Evolutionary conservation across 306 rosid species (phyloP).

Genomic region (Arachis stenosperma): DNA sequence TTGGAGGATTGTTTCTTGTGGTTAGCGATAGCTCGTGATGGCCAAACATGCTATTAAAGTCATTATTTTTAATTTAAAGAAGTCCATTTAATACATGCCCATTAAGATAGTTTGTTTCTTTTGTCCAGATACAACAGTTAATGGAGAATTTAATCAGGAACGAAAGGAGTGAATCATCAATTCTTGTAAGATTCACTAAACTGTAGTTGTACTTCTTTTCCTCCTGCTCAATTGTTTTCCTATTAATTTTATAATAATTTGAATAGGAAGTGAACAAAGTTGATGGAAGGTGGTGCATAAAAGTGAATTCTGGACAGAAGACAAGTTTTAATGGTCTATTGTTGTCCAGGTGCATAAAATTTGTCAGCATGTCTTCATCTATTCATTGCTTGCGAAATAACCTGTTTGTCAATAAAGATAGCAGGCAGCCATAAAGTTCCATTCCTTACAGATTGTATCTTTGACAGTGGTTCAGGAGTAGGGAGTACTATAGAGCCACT

Average conservation of each 20-base stretch:
- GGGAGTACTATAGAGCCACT: constrained; percentile 86
- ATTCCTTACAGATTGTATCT: constrained; percentile 51
- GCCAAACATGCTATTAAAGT: constrained; percentile 16
- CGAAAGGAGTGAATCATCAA: constrained; percentile 60
- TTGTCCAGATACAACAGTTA: constrained; percentile 69
- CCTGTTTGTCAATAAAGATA: constrained; percentile 31
- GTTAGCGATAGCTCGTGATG: constrained; percentile 10
- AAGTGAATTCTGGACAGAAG: constrained; percentile 58
- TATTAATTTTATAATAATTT: constrained; percentile 42
- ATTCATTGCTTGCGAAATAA: constrained; percentile 32
- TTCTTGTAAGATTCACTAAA: constrained; percentile 62
- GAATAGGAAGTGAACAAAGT: constrained; percentile 76
- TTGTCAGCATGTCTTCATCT: constrained; percentile 34
- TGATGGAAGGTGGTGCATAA: constrained; percentile 95
- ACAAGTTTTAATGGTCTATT: constrained; percentile 72
- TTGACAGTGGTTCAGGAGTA: constrained; percentile 67
- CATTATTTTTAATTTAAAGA: constrained; percentile 30
- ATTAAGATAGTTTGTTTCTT: constrained; percentile 33
- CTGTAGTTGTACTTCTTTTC: constrained; percentile 28
- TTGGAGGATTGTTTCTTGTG: neutral
- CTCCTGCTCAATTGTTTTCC: constrained; percentile 29
- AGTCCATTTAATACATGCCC: constrained; percentile 26
- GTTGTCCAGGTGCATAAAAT: constrained; percentile 72
- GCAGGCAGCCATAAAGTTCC: constrained; percentile 26
- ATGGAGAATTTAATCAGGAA: constrained; percentile 72